A percentile compares a stretch with the other conserved stretches of the same genome.
phyloP scores from a whole-genome alignment of 768 basidiomycete species.

The Trichaptum fuscoviolaceum region DNA sequence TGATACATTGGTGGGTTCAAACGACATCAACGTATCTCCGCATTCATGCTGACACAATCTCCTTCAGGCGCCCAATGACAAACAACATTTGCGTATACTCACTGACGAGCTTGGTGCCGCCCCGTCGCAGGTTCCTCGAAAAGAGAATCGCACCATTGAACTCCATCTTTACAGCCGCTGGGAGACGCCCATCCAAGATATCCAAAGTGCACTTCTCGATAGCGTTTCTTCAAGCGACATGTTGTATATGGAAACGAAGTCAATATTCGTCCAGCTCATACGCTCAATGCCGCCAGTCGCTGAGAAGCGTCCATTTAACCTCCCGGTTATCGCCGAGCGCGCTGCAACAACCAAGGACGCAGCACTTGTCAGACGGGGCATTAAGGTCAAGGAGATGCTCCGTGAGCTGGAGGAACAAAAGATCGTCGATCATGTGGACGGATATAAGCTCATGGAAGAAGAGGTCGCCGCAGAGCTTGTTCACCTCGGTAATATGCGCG shows the following conservation, averaged over 20 bases:
- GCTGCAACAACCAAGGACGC: slow-evolving; percentile 98
- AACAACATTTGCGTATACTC: slow-evolving; percentile 93
- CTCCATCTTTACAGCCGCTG: slow-evolving; percentile 92
- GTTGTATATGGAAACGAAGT: slow-evolving; percentile 99
- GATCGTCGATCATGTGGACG: slow-evolving; percentile 76
- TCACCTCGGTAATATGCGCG: slow-evolving; percentile 92
- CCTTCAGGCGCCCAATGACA: slow-evolving; percentile 88
- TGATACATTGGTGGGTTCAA: slow-evolving; percentile 73
- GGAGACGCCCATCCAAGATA: slow-evolving; percentile 98
- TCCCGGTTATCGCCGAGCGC: slow-evolving; percentile 83
- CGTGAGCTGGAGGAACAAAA: slow-evolving; percentile 90
- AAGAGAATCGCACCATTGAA: slow-evolving; percentile 94
- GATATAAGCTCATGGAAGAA: slow-evolving; percentile 94
- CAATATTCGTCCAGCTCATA: slow-evolving; percentile 95
- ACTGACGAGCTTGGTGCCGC: slow-evolving; percentile 95
- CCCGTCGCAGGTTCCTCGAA: slow-evolving; percentile 92
- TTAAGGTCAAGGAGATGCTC: slow-evolving; percentile 99
- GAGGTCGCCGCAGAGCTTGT: slow-evolving; percentile 94
- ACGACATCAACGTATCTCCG: neutral
- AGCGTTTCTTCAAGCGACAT: slow-evolving; percentile 97
- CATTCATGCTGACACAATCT: slow-evolving; percentile 5
- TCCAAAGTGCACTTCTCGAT: slow-evolving; percentile 94
- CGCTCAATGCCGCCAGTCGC: slow-evolving; percentile 85
- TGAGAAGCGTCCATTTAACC: slow-evolving; percentile 85
- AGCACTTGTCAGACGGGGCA: slow-evolving; percentile 90